Base-by-base conservation (phyloP, 2,329 filamentous ascomycete species). In the Capronia americana region DNA sequence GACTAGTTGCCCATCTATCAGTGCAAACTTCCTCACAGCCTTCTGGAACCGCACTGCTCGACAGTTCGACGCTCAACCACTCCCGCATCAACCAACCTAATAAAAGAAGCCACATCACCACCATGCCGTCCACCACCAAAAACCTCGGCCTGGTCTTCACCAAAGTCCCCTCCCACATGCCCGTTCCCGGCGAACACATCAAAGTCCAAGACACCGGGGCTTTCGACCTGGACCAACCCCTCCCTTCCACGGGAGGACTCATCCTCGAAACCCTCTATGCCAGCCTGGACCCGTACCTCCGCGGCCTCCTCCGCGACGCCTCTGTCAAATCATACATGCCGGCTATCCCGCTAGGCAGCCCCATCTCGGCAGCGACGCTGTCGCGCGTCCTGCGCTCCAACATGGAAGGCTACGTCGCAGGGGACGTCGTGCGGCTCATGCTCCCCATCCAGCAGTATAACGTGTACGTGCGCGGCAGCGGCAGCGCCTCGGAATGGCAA, bases 111-210 rank as follows among this genome's bases (percentile, higher is more conserved):
- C 28, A 30, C 28, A 30, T 7, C 17, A 48, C 12, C 48, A 51
- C 7, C 20, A 51, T 51, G 48, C n/a, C 48, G 12, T 20, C 20
- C 20, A 50, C 8, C 24, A 56, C 50, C 10, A 12, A 85, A 69
- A 95, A 93, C 86, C 92, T 92, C 80, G 86, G 84, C 48, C 79
- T 95, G 72, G 82, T 93, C 78, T 94, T 89, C 85, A 91, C 89
- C 76, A 82, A 87, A 73, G 73, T 89, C 68, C 92, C 92, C 57
- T 77, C 80, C 57, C 90, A 85, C 63, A 81, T 85, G 73, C 92
- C 91, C 30, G 85, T 90, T 32, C 77, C 87, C 1, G 92, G 92
- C 54, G 80, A 94, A 78, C 82, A 96, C 77, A 80, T 96, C 65
- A 80, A 78, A 26, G 76, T 93, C 66, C 88, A 95, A 78, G 79